A percentile compares a stretch with the other conserved stretches of the same genome.
phyloP scores from a whole-genome alignment of 768 basidiomycete species.

The Clitopilus hobsonii region DNA sequence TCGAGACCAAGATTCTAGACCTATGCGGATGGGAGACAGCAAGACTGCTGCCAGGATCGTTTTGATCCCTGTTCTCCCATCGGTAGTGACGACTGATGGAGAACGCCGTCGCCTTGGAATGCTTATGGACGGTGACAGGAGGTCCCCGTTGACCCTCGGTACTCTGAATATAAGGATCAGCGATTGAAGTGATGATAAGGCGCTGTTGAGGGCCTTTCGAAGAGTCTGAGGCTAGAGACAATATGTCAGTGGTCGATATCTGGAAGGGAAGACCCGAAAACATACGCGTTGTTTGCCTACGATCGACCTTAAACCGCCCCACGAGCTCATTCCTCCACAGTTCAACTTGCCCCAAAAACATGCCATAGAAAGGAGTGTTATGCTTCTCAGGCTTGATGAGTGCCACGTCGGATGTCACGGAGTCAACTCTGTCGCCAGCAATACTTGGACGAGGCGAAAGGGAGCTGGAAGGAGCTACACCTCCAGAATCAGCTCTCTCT shows the following conservation, averaged over 20 bases:
- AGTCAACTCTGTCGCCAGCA: background rate
- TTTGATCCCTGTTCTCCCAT: background rate
- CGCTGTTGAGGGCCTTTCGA: slow-evolving; percentile 65
- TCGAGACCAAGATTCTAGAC: slow-evolving; percentile 15
- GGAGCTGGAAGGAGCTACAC: slow-evolving; percentile 1
- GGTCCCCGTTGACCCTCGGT: slow-evolving; percentile 47
- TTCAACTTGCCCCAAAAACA: slow-evolving; percentile 52
- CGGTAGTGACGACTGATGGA: slow-evolving; percentile 67
- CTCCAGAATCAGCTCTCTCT: slow-evolving; percentile 38
- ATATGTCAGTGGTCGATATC: background rate
- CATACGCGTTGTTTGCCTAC: slow-evolving; percentile 37
- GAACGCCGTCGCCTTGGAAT: slow-evolving; percentile 75
- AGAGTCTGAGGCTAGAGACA: slow-evolving; percentile 37
- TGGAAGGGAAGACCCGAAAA: slow-evolving; percentile 2
- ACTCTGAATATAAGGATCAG: slow-evolving; percentile 39
- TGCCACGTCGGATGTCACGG: background rate
- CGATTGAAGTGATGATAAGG: slow-evolving; percentile 53
- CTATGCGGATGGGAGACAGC: background rate
- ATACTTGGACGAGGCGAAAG: background rate
- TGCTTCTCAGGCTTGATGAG: background rate
- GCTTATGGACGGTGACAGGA: slow-evolving; percentile 70
- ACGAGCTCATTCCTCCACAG: slow-evolving; percentile 62
- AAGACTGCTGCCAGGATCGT: slow-evolving; percentile 5
- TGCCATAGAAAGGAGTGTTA: slow-evolving; percentile 36
- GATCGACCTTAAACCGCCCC: slow-evolving; percentile 60